Evolutionary conservation across 768 basidiomycete species (phyloP), one percentile per base, ranked within the genome.

Genomic region (Megacollybia marginata): DNA sequence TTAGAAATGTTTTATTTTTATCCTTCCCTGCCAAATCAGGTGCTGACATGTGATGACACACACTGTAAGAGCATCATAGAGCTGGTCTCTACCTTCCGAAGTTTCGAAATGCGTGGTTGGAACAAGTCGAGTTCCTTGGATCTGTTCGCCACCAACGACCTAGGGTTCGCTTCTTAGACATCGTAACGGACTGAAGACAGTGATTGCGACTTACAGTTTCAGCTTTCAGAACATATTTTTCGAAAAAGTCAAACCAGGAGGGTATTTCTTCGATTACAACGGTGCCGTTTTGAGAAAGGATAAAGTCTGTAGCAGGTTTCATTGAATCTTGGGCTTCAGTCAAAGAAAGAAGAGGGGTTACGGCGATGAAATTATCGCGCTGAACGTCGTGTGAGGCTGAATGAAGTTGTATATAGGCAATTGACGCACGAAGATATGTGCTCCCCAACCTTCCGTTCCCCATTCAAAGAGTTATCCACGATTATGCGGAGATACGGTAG

Each of bases 361-460:
- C 64, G 48, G 64, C 60, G 52, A 65, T 59, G 10, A 68, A 23
- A 7, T 50, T 52, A 2, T 50, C 53, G 20, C 55, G 57, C 65
- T 67, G 49, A 33, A 18, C n/a, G n/a, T n/a, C n/a, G n/a, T n/a
- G n/a, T n/a, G n/a, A n/a, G n/a, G n/a, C n/a, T n/a, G n/a, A 44
- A 2, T 33, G 9, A 48, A n/a, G 38, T 31, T n/a, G n/a, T n/a
- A n/a, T n/a, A n/a, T n/a, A 35, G 23, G 40, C 33, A 23, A 2
- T 16, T 38, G 20, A 31, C 32, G 12, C 2, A 46, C 35, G 20
- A 32, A n/a, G n/a, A 67, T 63, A 52, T 68, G 65, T 0, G 67
- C 68, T n/a, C 69, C 69, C 69, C 69, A 70, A 8, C 68, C 68
- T 31, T 68, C 59, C 13, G 54, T 48, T 5, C 60, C 65, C 66